These are phyloP conservation scores for Gaeumannomyces tritici DNA, from an alignment of 2,329 filamentous ascomycete genomes.

Conservation along the genomic window DNA sequence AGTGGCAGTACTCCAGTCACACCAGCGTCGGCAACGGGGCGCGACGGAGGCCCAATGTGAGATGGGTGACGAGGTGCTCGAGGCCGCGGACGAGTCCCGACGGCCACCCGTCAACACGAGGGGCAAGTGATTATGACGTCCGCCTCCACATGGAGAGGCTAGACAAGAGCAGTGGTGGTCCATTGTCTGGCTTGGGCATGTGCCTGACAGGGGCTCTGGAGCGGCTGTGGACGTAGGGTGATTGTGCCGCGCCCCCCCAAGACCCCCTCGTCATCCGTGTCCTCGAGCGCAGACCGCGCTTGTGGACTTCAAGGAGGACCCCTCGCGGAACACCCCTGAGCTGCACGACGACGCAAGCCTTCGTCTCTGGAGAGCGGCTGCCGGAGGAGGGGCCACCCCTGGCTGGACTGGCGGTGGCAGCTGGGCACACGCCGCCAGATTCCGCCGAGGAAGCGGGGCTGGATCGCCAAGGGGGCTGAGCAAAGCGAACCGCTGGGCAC, in stretches of 20 bases:
- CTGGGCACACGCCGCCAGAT: slow-evolving; percentile 55
- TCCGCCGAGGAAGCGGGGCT: slow-evolving; percentile 38
- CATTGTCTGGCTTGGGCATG: too few relatives aligned
- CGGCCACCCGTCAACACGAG: too few relatives aligned
- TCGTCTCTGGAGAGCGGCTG: slow-evolving; percentile 33
- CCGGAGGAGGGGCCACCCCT: slow-evolving; percentile 32
- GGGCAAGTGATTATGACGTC: too few relatives aligned
- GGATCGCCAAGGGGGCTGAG: slow-evolving; percentile 18
- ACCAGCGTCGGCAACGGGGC: slow-evolving; percentile 19
- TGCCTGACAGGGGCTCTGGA: too few relatives aligned
- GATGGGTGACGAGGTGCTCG: slow-evolving; percentile 4
- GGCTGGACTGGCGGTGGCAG: slow-evolving; percentile 52
- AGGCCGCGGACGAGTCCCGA: too few relatives aligned
- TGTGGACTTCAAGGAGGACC: slow-evolving; percentile 52
- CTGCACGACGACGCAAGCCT: slow-evolving; percentile 57
- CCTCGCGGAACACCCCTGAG: slow-evolving; percentile 36
- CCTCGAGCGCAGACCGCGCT: too few relatives aligned
- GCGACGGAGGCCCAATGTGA: slow-evolving; percentile 23
- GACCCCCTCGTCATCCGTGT: slow-evolving; percentile 44
- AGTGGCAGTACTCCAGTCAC: slow-evolving; percentile 10
- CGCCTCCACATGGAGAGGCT: slow-evolving; percentile 49
- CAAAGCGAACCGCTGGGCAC: background rate
- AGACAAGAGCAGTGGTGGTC: slow-evolving; percentile 29
- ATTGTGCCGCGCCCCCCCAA: too few relatives aligned
- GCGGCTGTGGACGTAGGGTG: too few relatives aligned